Conservation (phyloP, 257 asterid genomes). For the Craterostigma plantagineum region DNA sequence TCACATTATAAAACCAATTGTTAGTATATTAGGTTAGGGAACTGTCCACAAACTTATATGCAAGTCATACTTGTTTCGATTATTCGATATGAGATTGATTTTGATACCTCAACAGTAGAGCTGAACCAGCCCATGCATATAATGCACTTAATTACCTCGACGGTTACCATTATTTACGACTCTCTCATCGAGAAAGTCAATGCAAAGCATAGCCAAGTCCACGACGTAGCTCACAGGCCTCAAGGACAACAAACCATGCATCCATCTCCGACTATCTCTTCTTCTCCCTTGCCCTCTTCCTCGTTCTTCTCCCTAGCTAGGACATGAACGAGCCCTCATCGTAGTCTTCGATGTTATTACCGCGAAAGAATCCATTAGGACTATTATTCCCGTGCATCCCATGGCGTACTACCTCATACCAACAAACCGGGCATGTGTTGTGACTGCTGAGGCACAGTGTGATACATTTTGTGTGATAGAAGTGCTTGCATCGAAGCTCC, state of each 20-base stretch:
- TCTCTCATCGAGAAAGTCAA: constrained; percentile 22
- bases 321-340: constrained; percentile 7
- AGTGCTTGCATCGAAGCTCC: constrained; percentile 74
- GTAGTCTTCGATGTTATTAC: constrained; percentile 1
- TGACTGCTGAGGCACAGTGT: constrained; percentile 60
- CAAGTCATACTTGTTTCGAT: no score
- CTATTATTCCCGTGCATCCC: no score
- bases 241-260: constrained; percentile 15
- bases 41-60: no score
- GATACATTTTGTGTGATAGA: constrained; percentile 59
- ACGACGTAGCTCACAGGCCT: constrained; percentile 50
- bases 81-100: no score
- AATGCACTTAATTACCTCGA: no score
- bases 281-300: background rate
- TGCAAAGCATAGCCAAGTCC: constrained; percentile 24
- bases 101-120: no score
- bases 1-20: no score
- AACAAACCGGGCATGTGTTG: constrained; percentile 77
- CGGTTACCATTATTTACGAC: no score
- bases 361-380: constrained; percentile 12
- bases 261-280: constrained; percentile 34
- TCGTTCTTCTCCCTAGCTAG: constrained; percentile 12
- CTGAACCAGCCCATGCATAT: no score
- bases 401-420: constrained; percentile 46
- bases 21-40: no score